Evolutionary conservation across 495 filamentous ascomycete species (phyloP).

Genomic region (Choiromyces venosus): DNA sequence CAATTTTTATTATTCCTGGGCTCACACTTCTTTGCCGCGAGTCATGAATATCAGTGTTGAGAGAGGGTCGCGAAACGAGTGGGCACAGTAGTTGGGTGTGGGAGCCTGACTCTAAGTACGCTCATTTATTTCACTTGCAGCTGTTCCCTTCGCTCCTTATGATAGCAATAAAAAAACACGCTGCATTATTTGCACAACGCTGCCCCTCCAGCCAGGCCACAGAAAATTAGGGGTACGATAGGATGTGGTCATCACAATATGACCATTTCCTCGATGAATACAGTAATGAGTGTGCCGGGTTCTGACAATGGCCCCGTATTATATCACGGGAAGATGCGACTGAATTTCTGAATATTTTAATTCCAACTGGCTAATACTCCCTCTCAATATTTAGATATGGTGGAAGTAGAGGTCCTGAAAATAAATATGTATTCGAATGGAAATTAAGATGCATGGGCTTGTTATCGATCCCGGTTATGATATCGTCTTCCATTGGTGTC

Average conservation of each 20-base stretch:
- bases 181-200: background rate
- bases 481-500: background rate
- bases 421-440: conserved; percentile 1
- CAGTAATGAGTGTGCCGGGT: background rate
- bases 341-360: background rate
- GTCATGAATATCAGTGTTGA: background rate
- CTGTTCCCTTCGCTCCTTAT: background rate
- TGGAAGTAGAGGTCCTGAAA: background rate
- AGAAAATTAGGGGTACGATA: background rate
- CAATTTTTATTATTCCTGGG: background rate
- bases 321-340: background rate
- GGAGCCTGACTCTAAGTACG: background rate
- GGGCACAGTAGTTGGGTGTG: background rate
- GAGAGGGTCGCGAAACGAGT: background rate
- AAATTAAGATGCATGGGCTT: background rate
- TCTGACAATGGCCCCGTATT: background rate
- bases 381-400: background rate
- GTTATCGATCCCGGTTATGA: background rate
- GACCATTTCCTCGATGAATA: background rate
- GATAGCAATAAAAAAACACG: background rate
- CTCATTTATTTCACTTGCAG: background rate
- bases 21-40: background rate
- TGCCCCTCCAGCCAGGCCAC: background rate
- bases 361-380: background rate
- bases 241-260: background rate